A percentile compares a stretch with the other conserved stretches of the same genome.
Evolutionary conservation across 2,329 filamentous ascomycete genomes (phyloP).

Genomic region (Monosporascus cannonballus): DNA sequence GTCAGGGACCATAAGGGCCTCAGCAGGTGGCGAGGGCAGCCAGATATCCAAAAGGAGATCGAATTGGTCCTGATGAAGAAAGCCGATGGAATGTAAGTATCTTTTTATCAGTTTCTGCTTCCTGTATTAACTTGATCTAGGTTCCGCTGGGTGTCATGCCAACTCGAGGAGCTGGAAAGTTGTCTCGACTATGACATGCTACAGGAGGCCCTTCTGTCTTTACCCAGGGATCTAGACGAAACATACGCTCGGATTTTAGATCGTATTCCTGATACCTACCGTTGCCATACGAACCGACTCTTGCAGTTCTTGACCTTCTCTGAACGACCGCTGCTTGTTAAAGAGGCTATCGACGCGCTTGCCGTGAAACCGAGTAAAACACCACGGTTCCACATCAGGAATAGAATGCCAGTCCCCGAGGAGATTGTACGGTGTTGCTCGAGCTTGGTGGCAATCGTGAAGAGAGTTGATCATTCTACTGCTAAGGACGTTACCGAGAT

Average conservation of each 20-base stretch:
- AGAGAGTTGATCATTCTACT: too few species aligned
- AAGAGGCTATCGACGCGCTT: conserved; percentile 6
- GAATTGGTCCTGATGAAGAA: neutral
- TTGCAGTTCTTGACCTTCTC: conserved; percentile 10
- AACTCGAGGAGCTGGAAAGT: conserved; percentile 3
- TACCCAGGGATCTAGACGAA: too few species aligned
- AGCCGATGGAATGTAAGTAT: neutral
- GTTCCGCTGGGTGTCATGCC: conserved; percentile 8
- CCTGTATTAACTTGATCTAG: neutral
- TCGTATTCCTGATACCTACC: neutral
- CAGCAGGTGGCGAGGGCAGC: neutral
- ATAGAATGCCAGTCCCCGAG: conserved; percentile 17
- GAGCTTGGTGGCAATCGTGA: conserved; percentile 15
- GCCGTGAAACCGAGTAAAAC: neutral
- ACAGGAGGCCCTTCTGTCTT: too few species aligned
- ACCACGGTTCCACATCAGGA: neutral
- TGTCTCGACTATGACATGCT: neutral
- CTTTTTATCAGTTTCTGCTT: neutral
- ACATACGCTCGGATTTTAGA: conserved; percentile 12
- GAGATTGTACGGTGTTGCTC: conserved; percentile 20
- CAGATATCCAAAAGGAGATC: neutral
- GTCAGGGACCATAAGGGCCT: neutral
- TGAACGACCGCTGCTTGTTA: conserved; percentile 1
- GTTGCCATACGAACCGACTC: too few species aligned
- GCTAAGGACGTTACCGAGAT: conserved; percentile 1